Evolutionary conservation across 306 rosid species (phyloP), one percentile per base, ranked within the genome.

Genomic region (Coriaria nepalensis): DNA sequence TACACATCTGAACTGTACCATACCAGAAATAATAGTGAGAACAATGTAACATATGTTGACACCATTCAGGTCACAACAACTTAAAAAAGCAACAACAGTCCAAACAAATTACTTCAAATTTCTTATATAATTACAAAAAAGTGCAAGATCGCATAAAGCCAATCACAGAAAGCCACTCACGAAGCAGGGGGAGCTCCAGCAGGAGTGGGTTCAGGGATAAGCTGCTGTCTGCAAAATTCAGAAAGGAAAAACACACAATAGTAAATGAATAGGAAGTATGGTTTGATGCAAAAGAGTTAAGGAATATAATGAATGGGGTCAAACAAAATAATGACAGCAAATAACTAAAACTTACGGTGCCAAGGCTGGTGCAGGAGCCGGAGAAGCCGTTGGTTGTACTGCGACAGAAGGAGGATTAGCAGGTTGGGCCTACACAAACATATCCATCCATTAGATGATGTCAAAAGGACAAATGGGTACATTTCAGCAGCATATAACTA

Each of bases 121-220:
- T 7, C 13, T 14, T 35, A 6, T 33, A 29, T 4, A 42, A 55
- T 14, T 11, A 67, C 75, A 20, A 20, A 20, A 20, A 20, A 20
- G 29, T 20, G 29, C 29, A 20, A 20, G 29, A 20, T 20, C 29
- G 3, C 29, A 20, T 1, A 20, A 20, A 20, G 29, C 29, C 29
- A 20, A n/a, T n/a, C 29, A 20, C 29, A 20, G 29, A 20, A 20
- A 20, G 29, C 29, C 29, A 20, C 29, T 69, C 57, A 64, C 57
- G 68, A 55, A 62, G 68, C 57, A 53, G 79, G 62, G 62, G 82
- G 77, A 59, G 75, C 62, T 41, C 53, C 53, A 60, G 39, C 74
- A 68, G 76, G 73, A 42, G 59, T 40, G 56, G 65, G 67, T 56
- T 52, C 68, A 53, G 63, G 7, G 47, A 47, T 59, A 59, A 75